A percentile compares a stretch with the other conserved stretches of the same genome.
These are phyloP conservation scores for Xerocomellus chrysenteron DNA, from an alignment of 768 basidiomycete genomes.

Conservation along the genomic window DNA sequence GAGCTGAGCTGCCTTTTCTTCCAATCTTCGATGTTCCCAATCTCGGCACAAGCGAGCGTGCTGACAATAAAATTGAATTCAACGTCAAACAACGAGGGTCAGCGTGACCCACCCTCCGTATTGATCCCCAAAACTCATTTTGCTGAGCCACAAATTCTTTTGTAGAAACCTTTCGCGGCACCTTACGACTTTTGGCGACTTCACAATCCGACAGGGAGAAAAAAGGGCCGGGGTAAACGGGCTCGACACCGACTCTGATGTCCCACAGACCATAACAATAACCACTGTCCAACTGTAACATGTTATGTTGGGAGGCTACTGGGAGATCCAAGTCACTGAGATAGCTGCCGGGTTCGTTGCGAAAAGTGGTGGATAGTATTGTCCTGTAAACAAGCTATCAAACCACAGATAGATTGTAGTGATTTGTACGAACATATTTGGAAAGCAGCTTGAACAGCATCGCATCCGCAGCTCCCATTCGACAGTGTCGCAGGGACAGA, in stretches of 20 bases:
- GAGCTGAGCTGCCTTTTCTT: background rate
- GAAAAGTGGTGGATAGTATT: too few relatives aligned
- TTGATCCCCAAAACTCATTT: background rate
- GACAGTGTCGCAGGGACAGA: conserved; percentile 9
- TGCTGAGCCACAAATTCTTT: background rate
- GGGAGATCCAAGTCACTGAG: background rate
- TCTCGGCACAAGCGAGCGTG: background rate
- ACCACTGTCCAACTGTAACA: background rate
- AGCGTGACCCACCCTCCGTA: background rate
- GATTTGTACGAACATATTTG: conserved; percentile 7
- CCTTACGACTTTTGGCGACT: background rate
- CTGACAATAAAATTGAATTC: background rate
- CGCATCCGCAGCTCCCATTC: conserved; percentile 16
- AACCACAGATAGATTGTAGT: background rate
- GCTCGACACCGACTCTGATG: background rate
- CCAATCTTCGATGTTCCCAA: background rate
- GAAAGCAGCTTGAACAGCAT: conserved; percentile 4
- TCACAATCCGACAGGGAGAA: conserved; percentile 7
- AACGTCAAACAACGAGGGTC: background rate
- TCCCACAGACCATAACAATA: too few relatives aligned
- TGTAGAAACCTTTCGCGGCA: background rate
- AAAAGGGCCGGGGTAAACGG: accelerated
- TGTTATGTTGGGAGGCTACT: background rate
- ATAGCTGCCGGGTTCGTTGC: too few relatives aligned
- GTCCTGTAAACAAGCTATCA: conserved; percentile 7